Conservation (phyloP, 2,329 filamentous ascomycete genomes). For the Phaeosphaeriaceae sp. region DNA sequence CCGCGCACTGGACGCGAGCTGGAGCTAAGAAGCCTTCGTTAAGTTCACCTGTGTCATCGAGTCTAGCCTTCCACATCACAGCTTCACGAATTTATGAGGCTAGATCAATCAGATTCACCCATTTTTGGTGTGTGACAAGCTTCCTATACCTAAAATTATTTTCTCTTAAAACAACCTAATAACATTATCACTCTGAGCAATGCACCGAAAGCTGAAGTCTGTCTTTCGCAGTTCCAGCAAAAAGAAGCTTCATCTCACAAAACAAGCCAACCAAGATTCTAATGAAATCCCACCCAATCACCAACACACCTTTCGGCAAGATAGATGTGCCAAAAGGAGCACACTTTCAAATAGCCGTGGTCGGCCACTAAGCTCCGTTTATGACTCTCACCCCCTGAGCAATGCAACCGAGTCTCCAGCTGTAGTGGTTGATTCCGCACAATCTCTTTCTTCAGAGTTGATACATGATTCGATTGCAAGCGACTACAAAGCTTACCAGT, state of each 20-base stretch:
- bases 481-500: slow-evolving; percentile 28
- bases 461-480: slow-evolving; percentile 24
- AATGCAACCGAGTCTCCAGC: neutral
- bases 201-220: slow-evolving; percentile 25
- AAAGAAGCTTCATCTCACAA: slow-evolving; percentile 13
- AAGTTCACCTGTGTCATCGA: slow-evolving; percentile 11
- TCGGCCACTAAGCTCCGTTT: slow-evolving; percentile 19
- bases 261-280: slow-evolving; percentile 11
- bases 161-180: neutral
- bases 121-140: neutral
- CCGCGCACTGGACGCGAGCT: neutral
- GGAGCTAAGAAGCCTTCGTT: neutral
- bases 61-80: slow-evolving; percentile 6
- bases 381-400: slow-evolving; percentile 9
- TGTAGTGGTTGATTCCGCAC: slow-evolving; percentile 1
- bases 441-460: slow-evolving; percentile 5
- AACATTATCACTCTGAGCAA: slow-evolving; percentile 3
- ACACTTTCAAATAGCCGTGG: slow-evolving; percentile 10
- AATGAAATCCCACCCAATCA: slow-evolving; percentile 7
- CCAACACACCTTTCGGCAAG: slow-evolving; percentile 4
- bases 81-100: neutral
- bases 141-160: neutral
- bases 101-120: neutral
- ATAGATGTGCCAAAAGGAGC: too few species aligned
- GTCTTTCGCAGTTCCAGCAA: slow-evolving; percentile 19